Percentiles rank a stretch among this genome's conserved stretches.
Conservation (phyloP, 1,284 basidiomycete genomes). For the Naganishia sp. region DNA sequence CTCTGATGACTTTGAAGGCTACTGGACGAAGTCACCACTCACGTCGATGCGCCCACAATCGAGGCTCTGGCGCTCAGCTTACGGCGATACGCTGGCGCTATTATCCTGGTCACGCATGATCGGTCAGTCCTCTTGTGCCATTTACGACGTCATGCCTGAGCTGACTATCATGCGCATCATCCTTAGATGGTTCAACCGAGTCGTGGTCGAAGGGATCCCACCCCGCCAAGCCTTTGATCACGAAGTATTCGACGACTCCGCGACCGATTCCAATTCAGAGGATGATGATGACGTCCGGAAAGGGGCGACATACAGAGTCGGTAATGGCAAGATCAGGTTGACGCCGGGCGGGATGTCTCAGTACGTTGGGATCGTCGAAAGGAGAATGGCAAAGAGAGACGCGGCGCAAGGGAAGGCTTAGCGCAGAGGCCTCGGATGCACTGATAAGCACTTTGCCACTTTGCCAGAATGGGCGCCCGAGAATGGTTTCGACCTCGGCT, state of each 20-base stretch:
- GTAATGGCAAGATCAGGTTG: too few species aligned
- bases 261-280: too few species aligned
- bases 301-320: too few species aligned
- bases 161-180: slow-evolving; percentile 27
- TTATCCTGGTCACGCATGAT: slow-evolving; percentile 71
- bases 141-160: slow-evolving; percentile 10
- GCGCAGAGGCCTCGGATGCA: too few species aligned
- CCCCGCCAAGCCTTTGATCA: slow-evolving; percentile 35
- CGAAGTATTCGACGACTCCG: slow-evolving; percentile 37
- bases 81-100: slow-evolving; percentile 61
- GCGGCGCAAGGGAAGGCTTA: too few species aligned
- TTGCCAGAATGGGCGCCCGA: too few species aligned
- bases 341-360: too few species aligned
- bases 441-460: too few species aligned
- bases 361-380: too few species aligned
- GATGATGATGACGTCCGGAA: too few species aligned
- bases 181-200: slow-evolving; percentile 44
- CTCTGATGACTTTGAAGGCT: slow-evolving; percentile 51
- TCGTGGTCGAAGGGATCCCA: slow-evolving; percentile 53
- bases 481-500: too few species aligned
- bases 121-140: slow-evolving; percentile 51
- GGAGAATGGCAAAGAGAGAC: too few species aligned
- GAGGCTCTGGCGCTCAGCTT: slow-evolving; percentile 63
- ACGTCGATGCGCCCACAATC: slow-evolving; percentile 68
- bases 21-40: slow-evolving; percentile 70